Evolutionary conservation across 2,329 filamentous ascomycete genomes (phyloP).

Genomic region (Beauveria pseudobassiana): DNA sequence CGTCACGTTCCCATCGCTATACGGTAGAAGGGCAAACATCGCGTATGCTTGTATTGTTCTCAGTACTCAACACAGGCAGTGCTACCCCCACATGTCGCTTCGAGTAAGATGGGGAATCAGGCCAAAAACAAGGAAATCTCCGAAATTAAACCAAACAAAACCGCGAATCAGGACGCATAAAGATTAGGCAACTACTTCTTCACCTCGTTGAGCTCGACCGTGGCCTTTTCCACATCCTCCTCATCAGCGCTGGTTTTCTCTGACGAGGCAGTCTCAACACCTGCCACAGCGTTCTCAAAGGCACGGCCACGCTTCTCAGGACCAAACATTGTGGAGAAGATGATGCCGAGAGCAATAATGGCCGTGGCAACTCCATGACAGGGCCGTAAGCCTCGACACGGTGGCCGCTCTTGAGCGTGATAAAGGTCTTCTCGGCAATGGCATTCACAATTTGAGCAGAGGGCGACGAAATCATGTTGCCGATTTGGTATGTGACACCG

Average conservation of each 20-base stretch:
- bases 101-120: neutral
- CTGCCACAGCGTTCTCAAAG: constrained; percentile 53
- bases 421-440: constrained; percentile 54
- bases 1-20: no score
- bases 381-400: constrained; percentile 64
- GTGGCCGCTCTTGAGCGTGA: constrained; percentile 47
- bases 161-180: neutral
- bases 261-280: constrained; percentile 20
- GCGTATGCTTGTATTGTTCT: neutral
- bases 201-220: constrained; percentile 11
- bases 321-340: constrained; percentile 59
- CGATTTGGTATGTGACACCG: constrained; percentile 65
- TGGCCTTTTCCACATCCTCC: constrained; percentile 25
- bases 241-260: constrained; percentile 22
- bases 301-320: constrained; percentile 66
- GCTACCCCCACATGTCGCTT: neutral
- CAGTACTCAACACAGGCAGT: neutral
- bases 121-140: neutral
- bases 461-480: constrained; percentile 67
- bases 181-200: neutral
- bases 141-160: neutral
- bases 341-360: constrained; percentile 66
- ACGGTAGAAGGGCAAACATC: no score
- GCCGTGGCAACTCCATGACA: constrained; percentile 67
- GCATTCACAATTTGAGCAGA: constrained; percentile 73